Evolutionary conservation across 2,329 filamentous ascomycete species (phyloP), one percentile per base, ranked within the genome.

Genomic region (Alternaria sp.): DNA sequence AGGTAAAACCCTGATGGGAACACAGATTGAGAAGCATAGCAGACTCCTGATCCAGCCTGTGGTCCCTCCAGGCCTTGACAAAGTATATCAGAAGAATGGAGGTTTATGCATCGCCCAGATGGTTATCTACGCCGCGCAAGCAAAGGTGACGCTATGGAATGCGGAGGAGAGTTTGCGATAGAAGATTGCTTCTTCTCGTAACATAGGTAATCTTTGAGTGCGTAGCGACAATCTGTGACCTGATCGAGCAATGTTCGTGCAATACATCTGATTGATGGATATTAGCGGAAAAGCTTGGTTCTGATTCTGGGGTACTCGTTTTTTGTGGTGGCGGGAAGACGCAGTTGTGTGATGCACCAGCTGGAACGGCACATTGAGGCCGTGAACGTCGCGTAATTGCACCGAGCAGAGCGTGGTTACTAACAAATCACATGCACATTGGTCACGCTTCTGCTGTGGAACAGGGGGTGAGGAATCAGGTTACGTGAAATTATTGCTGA

Each of bases 81-180:
- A 25, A 25, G 1, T 25, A 0, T 25, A 7, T 7, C 0, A 25
- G 25, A 25, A 0, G 0, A 25, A 0, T 25, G 25, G 25, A 25
- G 25, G 6, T 0, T 25, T 25, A 25, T 7, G 25, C 25, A 25
- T 25, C 25, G 0, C 25, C 0, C 7, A 7, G 7, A 25, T 7
- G 0, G 25, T 0, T 25, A 25, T 25, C 25, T 0, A 7, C 25
- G 0, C 25, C 25, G 0, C 25, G 6, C 25, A 25, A 25, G 25
- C 25, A 25, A 25, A 25, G 25, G 25, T 25, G 0, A 25, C 0
- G 6, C 25, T 0, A 2, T 25, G 25, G 25, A 25, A 25, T 25
- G 25, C 25, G 25, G 25, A 25, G 6, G 25, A 25, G 25, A 7
- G 0, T 0, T 25, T 7, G 25, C 25, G 0, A 7, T 25, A 25